phyloP scores from a whole-genome alignment of 768 basidiomycete genomes.

The Termitomyces heimii region DNA sequence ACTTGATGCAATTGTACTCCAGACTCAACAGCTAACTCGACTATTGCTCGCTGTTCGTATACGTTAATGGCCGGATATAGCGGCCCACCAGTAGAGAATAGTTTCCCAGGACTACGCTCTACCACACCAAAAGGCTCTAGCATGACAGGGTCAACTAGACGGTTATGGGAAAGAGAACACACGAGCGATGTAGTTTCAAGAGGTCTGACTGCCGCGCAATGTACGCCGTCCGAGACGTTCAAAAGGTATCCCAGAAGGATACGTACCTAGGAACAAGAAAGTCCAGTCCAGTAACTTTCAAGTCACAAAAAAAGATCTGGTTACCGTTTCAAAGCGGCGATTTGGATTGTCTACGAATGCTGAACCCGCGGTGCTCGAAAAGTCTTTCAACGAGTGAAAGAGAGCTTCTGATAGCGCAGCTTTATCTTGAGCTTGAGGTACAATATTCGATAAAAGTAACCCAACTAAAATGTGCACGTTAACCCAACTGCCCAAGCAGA shows the following conservation, averaged over 20 bases:
- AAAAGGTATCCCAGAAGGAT: background rate
- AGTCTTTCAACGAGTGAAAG: background rate
- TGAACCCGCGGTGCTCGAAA: background rate
- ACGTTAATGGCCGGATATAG: background rate
- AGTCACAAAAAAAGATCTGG: background rate
- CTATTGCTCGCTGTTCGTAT: background rate
- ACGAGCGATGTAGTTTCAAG: background rate
- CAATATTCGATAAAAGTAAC: background rate
- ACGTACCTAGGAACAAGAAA: background rate
- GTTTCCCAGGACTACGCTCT: background rate
- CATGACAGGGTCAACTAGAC: background rate
- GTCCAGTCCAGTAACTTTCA: background rate
- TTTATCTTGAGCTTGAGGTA: background rate
- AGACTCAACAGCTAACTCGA: background rate
- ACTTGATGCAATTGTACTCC: background rate
- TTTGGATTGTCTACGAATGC: background rate
- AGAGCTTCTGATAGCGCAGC: background rate
- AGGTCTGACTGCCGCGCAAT: background rate
- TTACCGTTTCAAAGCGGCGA: background rate
- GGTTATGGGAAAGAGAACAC: background rate
- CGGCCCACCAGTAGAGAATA: background rate
- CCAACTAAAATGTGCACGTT: background rate
- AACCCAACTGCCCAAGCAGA: background rate
- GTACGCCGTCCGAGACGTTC: background rate
- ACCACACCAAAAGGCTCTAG: background rate